Percentiles rank a stretch among this genome's conserved stretches.
phyloP scores from a whole-genome alignment of 2,329 filamentous ascomycete genomes.

The Phoma sp. region DNA sequence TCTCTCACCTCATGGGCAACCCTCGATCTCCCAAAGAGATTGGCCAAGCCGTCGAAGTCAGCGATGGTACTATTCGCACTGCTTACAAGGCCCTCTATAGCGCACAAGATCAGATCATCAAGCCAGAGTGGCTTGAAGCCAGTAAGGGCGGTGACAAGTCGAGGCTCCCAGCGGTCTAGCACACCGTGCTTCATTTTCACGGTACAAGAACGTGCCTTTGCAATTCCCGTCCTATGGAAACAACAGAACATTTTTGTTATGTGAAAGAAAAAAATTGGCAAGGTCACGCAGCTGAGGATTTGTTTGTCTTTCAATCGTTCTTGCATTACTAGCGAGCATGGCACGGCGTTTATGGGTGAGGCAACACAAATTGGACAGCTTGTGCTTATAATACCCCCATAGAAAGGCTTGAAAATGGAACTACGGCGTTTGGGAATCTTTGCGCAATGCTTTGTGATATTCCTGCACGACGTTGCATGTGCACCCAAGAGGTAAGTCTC shows the following conservation, averaged over 20 bases:
- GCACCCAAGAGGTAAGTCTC: not conserved
- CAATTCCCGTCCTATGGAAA: not conserved
- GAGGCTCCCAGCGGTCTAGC: slow-evolving; percentile 39
- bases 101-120: slow-evolving; percentile 76
- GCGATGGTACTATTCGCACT: slow-evolving; percentile 94
- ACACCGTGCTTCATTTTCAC: no score
- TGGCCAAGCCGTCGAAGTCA: slow-evolving; percentile 82
- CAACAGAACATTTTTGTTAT: not conserved
- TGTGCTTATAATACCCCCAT: slow-evolving; percentile 19
- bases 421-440: slow-evolving; percentile 10
- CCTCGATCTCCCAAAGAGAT: slow-evolving; percentile 86
- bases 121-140: slow-evolving; percentile 72
- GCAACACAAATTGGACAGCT: slow-evolving; percentile 7
- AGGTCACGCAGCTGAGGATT: not conserved
- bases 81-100: slow-evolving; percentile 89
- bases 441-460: not conserved
- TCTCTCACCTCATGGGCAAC: slow-evolving; percentile 83
- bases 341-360: slow-evolving; percentile 6
- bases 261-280: not conserved
- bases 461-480: not conserved
- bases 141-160: slow-evolving; percentile 72
- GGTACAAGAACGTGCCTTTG: not conserved
- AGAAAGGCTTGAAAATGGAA: slow-evolving; percentile 16
- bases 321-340: slow-evolving; percentile 18
- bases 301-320: not conserved